These are phyloP conservation scores for Spatholobus suberectus DNA, from an alignment of 306 rosid species.

Conservation along the genomic window DNA sequence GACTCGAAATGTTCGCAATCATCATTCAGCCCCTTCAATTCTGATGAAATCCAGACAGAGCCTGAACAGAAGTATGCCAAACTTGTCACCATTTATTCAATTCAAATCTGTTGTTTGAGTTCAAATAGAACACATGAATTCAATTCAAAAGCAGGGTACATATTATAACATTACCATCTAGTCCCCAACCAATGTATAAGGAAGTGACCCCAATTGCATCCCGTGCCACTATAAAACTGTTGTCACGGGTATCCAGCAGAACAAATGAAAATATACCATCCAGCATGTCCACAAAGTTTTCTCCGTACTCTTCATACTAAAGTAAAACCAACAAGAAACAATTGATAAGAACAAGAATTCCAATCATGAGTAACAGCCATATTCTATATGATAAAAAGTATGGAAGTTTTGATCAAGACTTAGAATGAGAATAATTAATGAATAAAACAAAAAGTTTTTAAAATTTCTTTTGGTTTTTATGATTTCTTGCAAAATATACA, in stretches of 20 bases:
- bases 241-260: slow-evolving; percentile 82
- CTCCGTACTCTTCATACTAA: slow-evolving; percentile 86
- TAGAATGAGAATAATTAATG: not conserved
- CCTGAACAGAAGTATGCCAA: slow-evolving; percentile 49
- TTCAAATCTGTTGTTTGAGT: not conserved
- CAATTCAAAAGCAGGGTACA: not conserved
- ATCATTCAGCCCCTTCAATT: slow-evolving; percentile 76
- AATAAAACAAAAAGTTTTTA: not conserved
- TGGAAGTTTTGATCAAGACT: not conserved
- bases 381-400: not conserved
- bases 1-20: slow-evolving; percentile 77
- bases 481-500: not conserved
- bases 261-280: slow-evolving; percentile 89
- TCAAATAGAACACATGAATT: not conserved
- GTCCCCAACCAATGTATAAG: slow-evolving; percentile 91
- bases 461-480: not conserved
- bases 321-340: not conserved
- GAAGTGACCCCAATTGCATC: slow-evolving; percentile 92
- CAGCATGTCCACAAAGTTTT: slow-evolving; percentile 72
- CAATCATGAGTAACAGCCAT: not conserved
- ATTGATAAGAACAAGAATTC: not conserved
- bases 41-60: slow-evolving; percentile 85
- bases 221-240: slow-evolving; percentile 81
- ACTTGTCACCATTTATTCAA: not conserved
- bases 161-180: slow-evolving; percentile 56